Conservation (phyloP, 2,329 filamentous ascomycete genomes). For the Metarhizium anisopliae region DNA sequence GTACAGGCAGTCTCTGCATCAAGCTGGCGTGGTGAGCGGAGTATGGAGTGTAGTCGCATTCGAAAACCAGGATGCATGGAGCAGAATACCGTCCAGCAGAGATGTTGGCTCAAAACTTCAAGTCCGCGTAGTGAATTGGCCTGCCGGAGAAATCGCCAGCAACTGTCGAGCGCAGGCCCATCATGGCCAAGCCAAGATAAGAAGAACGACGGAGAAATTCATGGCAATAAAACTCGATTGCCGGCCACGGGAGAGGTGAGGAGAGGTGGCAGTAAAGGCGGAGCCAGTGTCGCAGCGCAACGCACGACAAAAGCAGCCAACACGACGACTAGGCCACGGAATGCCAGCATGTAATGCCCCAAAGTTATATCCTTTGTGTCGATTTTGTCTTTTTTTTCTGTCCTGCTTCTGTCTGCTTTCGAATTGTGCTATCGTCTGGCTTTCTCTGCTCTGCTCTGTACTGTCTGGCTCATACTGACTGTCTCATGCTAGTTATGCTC, state of each 20-base stretch:
- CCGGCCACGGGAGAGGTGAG: neutral
- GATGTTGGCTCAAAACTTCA: neutral
- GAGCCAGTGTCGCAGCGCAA: neutral
- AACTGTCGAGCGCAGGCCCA: neutral
- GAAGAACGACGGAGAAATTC: neutral
- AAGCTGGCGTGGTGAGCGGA: neutral
- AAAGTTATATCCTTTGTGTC: slow-evolving; percentile 30
- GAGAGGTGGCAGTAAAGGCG: neutral
- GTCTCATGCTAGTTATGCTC: slow-evolving; percentile 57
- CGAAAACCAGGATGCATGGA: neutral
- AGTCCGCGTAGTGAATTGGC: neutral
- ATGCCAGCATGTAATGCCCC: slow-evolving; percentile 3
- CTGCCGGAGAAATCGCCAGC: neutral
- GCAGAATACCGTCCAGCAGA: neutral
- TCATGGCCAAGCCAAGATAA: neutral
- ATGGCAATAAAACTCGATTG: neutral
- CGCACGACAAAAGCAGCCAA: slow-evolving; percentile 7
- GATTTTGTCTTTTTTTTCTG: slow-evolving; percentile 29
- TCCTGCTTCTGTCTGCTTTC: slow-evolving; percentile 13
- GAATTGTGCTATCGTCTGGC: slow-evolving; percentile 65
- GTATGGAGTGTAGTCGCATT: neutral
- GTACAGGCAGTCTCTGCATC: neutral
- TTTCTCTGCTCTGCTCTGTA: slow-evolving; percentile 25
- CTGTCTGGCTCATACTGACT: slow-evolving; percentile 21
- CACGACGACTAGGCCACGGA: slow-evolving; percentile 28